Base-by-base conservation (phyloP, 2,329 filamentous ascomycete species). In the Pseudogymnoascus sp. region DNA sequence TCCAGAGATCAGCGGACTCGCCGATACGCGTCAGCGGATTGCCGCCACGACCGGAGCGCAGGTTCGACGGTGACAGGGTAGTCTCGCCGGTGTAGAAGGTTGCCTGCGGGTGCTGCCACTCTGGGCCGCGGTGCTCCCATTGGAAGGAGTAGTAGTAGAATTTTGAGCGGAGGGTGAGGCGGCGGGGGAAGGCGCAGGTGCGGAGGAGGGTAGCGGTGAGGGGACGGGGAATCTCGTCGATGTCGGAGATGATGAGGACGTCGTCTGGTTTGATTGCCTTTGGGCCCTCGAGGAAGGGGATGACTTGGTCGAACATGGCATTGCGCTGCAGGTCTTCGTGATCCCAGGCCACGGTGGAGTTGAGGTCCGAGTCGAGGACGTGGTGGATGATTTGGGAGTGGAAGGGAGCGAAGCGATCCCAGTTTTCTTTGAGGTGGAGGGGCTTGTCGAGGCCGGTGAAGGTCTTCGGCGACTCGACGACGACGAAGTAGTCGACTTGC, bases 111-210 rank as follows among this genome's bases (percentile, higher is more conserved):
- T 86, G 83, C 6, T 75, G 71, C 84, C 84, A 87, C 65, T 82
- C 75, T 28, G 69, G 62, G 25, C 76, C 77, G 18, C 69, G 72
- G 66, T 78, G 78, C 64, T 80, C 75, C 71, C 79, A 83, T 69
- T 85, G 81, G 71, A 83, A 85, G 64, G 78, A 80, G 72, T 85
- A 85, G 70, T 84, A 84, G 73, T 83, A 84, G 69, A 84, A 82
- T 28, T 76, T 75, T 65, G 78, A 81, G 61, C 75, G 71, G 8
- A 85, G 76, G 1, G 82, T 84, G 18, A 83, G 75, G 21, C 81
- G 79, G 1, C 77, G 78, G 2, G 83, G 82, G 68, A 83, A 83
- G 14, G 71, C 69, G 73, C 83, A 85, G 6, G 78, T 76, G 25
- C 80, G 78, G 7, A 85, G 77, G 1, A 81, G 68, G 11, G 75